Percentiles rank a stretch among this genome's conserved stretches.
These are phyloP conservation scores for Fusarium verticillioides DNA, from an alignment of 2,329 filamentous ascomycete genomes.

Conservation along the genomic window DNA sequence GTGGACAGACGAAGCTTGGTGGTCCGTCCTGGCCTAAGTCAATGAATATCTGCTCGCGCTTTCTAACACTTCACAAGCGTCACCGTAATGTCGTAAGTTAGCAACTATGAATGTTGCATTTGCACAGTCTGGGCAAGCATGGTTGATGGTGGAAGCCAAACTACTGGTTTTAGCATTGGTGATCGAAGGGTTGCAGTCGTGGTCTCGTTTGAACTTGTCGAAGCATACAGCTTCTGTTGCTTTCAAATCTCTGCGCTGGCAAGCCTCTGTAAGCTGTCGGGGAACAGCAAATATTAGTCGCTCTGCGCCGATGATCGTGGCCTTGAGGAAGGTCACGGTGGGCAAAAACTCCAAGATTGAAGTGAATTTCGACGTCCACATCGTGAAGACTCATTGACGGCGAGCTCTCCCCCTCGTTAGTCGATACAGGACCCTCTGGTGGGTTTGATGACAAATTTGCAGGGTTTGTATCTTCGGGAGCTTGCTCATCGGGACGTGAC, in stretches of 20 bases:
- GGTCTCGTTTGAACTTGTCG: constrained; percentile 17
- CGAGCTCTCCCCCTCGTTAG: neutral
- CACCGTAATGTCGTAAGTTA: constrained; percentile 32
- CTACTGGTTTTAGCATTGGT: constrained; percentile 32
- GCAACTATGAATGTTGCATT: constrained; percentile 36
- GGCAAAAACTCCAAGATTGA: constrained; percentile 37
- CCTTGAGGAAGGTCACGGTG: neutral
- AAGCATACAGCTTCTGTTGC: neutral
- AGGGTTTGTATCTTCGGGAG: neutral
- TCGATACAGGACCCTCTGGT: neutral
- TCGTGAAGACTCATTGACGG: no score
- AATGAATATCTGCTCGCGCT: constrained; percentile 52
- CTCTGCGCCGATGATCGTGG: constrained; percentile 37
- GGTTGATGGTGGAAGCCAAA: constrained; percentile 46
- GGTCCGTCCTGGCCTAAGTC: neutral
- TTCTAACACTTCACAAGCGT: constrained; percentile 28
- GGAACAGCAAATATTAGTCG: constrained; percentile 25
- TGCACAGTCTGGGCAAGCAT: constrained; percentile 48
- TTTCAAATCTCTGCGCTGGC: no score
- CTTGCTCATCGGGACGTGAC: neutral
- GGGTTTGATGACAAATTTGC: neutral
- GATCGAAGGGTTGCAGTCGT: constrained; percentile 32
- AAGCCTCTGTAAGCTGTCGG: no score
- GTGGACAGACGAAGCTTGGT: constrained; percentile 41
- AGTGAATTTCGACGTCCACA: no score